These are phyloP conservation scores for Thermoascus crustaceus DNA, from an alignment of 2,329 filamentous ascomycete genomes.

Conservation along the genomic window DNA sequence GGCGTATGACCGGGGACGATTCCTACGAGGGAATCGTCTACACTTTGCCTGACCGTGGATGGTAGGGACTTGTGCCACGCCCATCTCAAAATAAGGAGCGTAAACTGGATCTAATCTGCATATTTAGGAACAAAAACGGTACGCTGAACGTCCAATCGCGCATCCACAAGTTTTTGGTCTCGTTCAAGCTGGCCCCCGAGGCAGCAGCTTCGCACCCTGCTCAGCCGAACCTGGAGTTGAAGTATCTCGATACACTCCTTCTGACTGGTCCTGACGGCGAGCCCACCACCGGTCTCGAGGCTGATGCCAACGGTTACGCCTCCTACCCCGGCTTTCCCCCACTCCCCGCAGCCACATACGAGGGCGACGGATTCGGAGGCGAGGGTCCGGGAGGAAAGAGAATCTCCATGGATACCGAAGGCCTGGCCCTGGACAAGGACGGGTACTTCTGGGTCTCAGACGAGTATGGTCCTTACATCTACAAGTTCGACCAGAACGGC, in stretches of 20 bases:
- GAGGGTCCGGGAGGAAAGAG: constrained; percentile 51
- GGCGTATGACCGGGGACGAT: too few relatives aligned
- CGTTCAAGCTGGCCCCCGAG: too few relatives aligned
- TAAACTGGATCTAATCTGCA: too few relatives aligned
- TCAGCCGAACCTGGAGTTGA: constrained; percentile 55
- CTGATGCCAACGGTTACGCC: constrained; percentile 46
- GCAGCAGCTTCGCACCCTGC: too few relatives aligned
- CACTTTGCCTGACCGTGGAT: too few relatives aligned
- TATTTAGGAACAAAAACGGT: too few relatives aligned
- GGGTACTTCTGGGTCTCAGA: constrained; percentile 62
- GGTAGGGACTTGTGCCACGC: too few relatives aligned
- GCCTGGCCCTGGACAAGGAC: constrained; percentile 52
- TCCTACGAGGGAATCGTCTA: too few relatives aligned
- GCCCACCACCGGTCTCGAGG: constrained; percentile 57
- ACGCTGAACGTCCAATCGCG: too few relatives aligned
- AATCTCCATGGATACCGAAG: constrained; percentile 58
- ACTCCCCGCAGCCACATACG: constrained; percentile 56
- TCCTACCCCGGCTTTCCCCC: constrained; percentile 52
- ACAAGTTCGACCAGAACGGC: constrained; percentile 53
- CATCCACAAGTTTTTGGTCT: too few relatives aligned
- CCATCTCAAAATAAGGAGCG: too few relatives aligned
- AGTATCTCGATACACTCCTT: constrained; percentile 57
- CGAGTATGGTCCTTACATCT: constrained; percentile 64
- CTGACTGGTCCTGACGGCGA: constrained; percentile 55
- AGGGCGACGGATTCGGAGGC: constrained; percentile 60